Evolutionary conservation across 2,329 filamentous ascomycete genomes (phyloP).

Genomic region (Aureobasidium uvarum): DNA sequence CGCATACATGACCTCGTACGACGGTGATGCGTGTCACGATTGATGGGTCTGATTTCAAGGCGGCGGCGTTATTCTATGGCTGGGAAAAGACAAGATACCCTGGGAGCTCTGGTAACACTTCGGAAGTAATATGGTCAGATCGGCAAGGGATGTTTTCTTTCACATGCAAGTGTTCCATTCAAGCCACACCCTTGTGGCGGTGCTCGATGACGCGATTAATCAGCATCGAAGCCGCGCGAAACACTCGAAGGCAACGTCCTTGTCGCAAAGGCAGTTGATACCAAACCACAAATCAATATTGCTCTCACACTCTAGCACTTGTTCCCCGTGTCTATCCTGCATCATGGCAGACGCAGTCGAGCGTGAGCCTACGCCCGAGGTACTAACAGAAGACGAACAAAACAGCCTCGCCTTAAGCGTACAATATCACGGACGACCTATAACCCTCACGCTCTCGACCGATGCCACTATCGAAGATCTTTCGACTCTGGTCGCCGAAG

Average conservation of each 20-base stretch:
- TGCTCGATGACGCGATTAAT: slow-evolving; percentile 20
- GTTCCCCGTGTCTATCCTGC: too few relatives aligned
- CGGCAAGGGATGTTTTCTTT: slow-evolving; percentile 16
- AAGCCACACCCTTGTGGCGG: slow-evolving; percentile 9
- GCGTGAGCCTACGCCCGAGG: background rate
- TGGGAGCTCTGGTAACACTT: slow-evolving; percentile 15
- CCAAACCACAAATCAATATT: background rate
- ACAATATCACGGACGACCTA: slow-evolving; percentile 54
- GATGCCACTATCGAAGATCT: slow-evolving; percentile 58
- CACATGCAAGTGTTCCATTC: slow-evolving; percentile 3
- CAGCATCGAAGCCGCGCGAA: slow-evolving; percentile 25
- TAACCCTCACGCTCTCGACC: slow-evolving; percentile 49
- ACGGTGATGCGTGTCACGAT: slow-evolving; percentile 12
- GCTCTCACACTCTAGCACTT: background rate
- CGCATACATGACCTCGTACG: background rate
- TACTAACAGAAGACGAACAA: slow-evolving; percentile 3
- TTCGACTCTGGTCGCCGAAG: slow-evolving; percentile 56
- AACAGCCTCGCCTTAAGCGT: slow-evolving; percentile 48
- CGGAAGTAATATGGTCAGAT: slow-evolving; percentile 10
- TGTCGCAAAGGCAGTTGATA: slow-evolving; percentile 6
- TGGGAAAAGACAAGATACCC: slow-evolving; percentile 20
- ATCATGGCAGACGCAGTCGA: slow-evolving; percentile 6
- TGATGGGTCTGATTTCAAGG: background rate
- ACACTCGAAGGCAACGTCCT: slow-evolving; percentile 1
- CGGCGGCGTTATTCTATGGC: slow-evolving; percentile 10